Base-by-base conservation (phyloP, 306 rosid species). In the Rosa multiflora region DNA sequence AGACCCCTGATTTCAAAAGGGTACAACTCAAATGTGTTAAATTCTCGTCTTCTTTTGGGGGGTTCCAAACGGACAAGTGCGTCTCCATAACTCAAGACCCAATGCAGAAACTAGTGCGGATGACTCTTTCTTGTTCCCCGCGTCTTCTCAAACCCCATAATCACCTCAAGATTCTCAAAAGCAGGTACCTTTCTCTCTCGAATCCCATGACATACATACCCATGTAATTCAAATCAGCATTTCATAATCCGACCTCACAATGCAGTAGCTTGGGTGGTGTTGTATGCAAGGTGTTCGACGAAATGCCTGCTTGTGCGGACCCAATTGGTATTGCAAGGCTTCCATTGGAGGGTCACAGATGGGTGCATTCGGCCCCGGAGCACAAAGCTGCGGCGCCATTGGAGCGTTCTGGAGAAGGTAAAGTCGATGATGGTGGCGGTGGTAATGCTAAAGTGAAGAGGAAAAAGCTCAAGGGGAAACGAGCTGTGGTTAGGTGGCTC, bases 401-500 rank as follows among this genome's bases (percentile, higher is more conserved):
- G 42, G 83, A 62, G 78, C 78, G 75, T 78, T 72, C 81, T 35
- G 84, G 76, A 46, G 80, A 77, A 11, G 80, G 84, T 40, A 44
- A 83, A 61, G 76, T 40, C 79, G 80, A 32, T 66, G 70, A 44
- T n/a, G 73, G 11, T 18, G 35, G 37, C 8, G 64, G 56, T 69
- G 84, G 76, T 43, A 82, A 78, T 85, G 84, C 66, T 62, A 79
- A 76, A 84, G 59, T 83, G 83, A 82, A 80, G 86, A 90, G 93
- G 82, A 88, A 83, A 77, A 91, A 87, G 80, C 73, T 91, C 26
- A 93, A 93, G 77, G 98, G 99, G 9, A 95, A 93, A 87, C 84
- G 99, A 78, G 98, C 97, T 2, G 99, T 93, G 58, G 92, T 93
- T 8, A 88, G 81, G 82, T 95, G 99, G 99, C 87, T 95, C 21